Percentiles rank a stretch among this genome's conserved stretches.
These are phyloP conservation scores for Aulographum hederae DNA, from an alignment of 2,329 filamentous ascomycete genomes.

Conservation along the genomic window DNA sequence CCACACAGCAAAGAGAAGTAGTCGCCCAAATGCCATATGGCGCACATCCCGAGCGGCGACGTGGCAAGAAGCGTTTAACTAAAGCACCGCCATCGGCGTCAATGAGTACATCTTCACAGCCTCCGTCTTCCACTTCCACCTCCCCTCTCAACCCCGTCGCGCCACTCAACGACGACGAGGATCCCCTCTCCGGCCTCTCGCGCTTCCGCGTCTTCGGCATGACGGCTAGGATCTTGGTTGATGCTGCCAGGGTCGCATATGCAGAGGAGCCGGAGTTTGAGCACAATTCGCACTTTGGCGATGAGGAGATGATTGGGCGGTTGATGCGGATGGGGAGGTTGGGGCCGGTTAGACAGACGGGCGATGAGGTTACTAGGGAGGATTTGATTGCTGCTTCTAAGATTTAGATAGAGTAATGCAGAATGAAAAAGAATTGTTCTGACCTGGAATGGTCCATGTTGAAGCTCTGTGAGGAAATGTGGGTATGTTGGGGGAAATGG, in stretches of 20 bases:
- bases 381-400: slow-evolving; percentile 32
- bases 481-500: too few species aligned
- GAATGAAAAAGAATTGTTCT: too few species aligned
- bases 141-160: slow-evolving; percentile 4
- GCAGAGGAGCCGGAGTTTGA: slow-evolving; percentile 71
- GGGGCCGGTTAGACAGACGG: slow-evolving; percentile 27
- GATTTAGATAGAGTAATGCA: too few species aligned
- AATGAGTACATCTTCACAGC: slow-evolving; percentile 1
- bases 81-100: not conserved
- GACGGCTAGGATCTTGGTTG: slow-evolving; percentile 80
- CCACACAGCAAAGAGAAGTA: slow-evolving; percentile 13
- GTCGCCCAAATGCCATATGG: not conserved
- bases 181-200: slow-evolving; percentile 21
- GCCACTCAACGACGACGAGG: slow-evolving; percentile 7
- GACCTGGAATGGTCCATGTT: too few species aligned
- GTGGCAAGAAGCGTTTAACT: too few species aligned
- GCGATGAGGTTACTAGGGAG: slow-evolving; percentile 33
- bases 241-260: slow-evolving; percentile 73
- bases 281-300: slow-evolving; percentile 44
- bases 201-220: slow-evolving; percentile 86
- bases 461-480: too few species aligned
- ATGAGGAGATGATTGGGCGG: slow-evolving; percentile 45
- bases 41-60: not conserved
- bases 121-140: slow-evolving; percentile 5
- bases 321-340: slow-evolving; percentile 38